Conservation (phyloP, 768 basidiomycete genomes). For the Paxillus involutus region DNA sequence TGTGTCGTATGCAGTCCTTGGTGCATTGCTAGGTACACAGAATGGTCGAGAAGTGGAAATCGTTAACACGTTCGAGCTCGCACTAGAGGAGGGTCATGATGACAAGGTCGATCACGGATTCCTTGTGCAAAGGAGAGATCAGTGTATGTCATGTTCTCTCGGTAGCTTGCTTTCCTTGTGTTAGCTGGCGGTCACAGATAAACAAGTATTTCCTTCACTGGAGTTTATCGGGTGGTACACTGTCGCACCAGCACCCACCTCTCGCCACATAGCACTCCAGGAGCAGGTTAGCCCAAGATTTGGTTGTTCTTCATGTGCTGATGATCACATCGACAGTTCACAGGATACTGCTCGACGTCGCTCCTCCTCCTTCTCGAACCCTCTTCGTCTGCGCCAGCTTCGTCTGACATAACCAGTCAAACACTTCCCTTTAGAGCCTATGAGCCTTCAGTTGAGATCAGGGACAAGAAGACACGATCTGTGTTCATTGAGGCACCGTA, state of each 20-base stretch:
- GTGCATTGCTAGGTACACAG: constrained; percentile 92
- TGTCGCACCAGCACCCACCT: constrained; percentile 70
- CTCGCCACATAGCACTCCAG: constrained; percentile 79
- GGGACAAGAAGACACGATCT: constrained; percentile 71
- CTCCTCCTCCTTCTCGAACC: constrained; percentile 80
- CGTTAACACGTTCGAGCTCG: constrained; percentile 94
- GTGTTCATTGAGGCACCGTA: constrained; percentile 85
- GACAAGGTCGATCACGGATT: constrained; percentile 78
- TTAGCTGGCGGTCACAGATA: constrained; percentile 55
- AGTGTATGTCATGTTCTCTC: constrained; percentile 54
- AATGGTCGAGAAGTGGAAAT: constrained; percentile 95
- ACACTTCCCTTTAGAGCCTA: constrained; percentile 92
- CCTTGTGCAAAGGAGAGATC: constrained; percentile 78
- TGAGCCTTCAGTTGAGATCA: constrained; percentile 86
- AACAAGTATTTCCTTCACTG: constrained; percentile 96
- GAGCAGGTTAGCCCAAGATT: constrained; percentile 59
- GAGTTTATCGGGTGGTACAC: constrained; percentile 99
- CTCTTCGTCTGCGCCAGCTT: constrained; percentile 41
- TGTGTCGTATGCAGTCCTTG: constrained; percentile 62
- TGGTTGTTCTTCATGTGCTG: not conserved
- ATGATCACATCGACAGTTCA: constrained; percentile 55
- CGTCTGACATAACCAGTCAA: constrained; percentile 59
- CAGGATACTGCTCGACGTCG: constrained; percentile 82
- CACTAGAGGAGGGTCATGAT: constrained; percentile 52
- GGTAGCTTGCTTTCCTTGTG: not conserved